Percentiles rank a stretch among this genome's conserved stretches.
phyloP scores from a whole-genome alignment of 805 yeast genomes.

The Schwanniomyces polymorphus region DNA sequence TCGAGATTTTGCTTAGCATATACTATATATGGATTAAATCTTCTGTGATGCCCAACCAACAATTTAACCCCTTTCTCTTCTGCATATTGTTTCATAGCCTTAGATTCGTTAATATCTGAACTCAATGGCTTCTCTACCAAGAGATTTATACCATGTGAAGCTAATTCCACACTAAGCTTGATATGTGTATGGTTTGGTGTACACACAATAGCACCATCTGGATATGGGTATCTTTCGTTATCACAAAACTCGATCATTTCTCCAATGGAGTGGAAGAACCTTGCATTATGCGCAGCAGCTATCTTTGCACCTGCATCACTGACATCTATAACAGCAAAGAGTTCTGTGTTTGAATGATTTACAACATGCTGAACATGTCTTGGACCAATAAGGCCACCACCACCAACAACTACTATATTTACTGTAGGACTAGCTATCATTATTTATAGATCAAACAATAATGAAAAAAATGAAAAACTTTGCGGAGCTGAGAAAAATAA shows the following conservation, averaged over 20 bases:
- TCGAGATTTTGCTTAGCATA: slow-evolving; percentile 27
- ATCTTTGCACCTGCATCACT: slow-evolving; percentile 24
- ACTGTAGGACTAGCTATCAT: background rate
- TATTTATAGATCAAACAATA: background rate
- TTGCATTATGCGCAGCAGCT: slow-evolving; percentile 22
- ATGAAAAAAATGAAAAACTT: background rate
- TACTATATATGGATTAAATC: slow-evolving; percentile 40
- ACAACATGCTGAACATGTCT: slow-evolving; percentile 37
- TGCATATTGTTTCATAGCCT: slow-evolving; percentile 24
- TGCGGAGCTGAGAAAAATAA: background rate
- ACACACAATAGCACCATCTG: slow-evolving; percentile 40
- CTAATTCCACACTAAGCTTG: slow-evolving; percentile 28
- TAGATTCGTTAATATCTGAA: slow-evolving; percentile 29
- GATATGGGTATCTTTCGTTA: slow-evolving; percentile 13
- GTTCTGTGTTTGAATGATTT: slow-evolving; percentile 20
- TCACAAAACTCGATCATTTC: slow-evolving; percentile 23
- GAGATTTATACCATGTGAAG: slow-evolving; percentile 30
- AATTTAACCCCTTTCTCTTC: slow-evolving; percentile 22
- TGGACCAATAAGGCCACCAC: slow-evolving; percentile 43
- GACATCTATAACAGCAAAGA: slow-evolving; percentile 36
- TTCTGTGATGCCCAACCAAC: slow-evolving; percentile 40
- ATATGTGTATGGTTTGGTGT: slow-evolving; percentile 43
- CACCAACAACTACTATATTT: slow-evolving; percentile 23
- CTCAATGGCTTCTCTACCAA: slow-evolving; percentile 40
- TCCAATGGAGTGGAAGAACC: slow-evolving; percentile 20